phyloP scores from a whole-genome alignment of 371 early-diverging fungal species.

The Lichtheimia ornata region DNA sequence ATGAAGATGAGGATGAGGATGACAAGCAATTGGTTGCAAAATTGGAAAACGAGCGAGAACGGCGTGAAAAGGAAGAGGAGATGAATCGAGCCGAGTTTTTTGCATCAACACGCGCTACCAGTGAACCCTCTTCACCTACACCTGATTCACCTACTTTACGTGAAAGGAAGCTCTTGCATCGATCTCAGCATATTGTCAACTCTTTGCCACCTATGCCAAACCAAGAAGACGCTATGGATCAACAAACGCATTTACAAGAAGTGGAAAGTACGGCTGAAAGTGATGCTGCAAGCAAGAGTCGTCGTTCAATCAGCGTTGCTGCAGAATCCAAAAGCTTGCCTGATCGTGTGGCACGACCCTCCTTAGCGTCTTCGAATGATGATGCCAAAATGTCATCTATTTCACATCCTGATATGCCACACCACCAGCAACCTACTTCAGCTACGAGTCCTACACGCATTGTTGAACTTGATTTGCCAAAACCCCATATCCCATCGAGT shows the following conservation, averaged over 20 bases:
- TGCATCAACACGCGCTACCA: conserved; percentile 1
- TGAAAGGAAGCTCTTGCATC: too few relatives aligned
- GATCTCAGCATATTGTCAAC: too few relatives aligned
- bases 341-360: too few relatives aligned
- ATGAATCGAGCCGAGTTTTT: conserved; percentile 29
- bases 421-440: not conserved
- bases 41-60: conserved; percentile 27
- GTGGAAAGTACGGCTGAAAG: not conserved
- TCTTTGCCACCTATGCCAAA: too few relatives aligned
- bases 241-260: conserved; percentile 11
- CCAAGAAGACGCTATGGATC: not conserved
- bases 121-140: too few relatives aligned
- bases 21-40: conserved; percentile 17
- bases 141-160: too few relatives aligned
- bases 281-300: conserved; percentile 2
- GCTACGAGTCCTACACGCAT: conserved; percentile 2
- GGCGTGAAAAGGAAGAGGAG: conserved; percentile 37
- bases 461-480: conserved; percentile 13
- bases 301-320: too few relatives aligned
- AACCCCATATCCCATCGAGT: conserved; percentile 4
- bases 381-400: not conserved
- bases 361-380: not conserved
- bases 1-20: conserved; percentile 12
- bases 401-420: conserved; percentile 1
- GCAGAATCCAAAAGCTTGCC: too few relatives aligned